Evolutionary conservation across 345 rosid species (phyloP), one percentile per base, ranked within the genome.

Genomic region (Ceriops zippeliana): DNA sequence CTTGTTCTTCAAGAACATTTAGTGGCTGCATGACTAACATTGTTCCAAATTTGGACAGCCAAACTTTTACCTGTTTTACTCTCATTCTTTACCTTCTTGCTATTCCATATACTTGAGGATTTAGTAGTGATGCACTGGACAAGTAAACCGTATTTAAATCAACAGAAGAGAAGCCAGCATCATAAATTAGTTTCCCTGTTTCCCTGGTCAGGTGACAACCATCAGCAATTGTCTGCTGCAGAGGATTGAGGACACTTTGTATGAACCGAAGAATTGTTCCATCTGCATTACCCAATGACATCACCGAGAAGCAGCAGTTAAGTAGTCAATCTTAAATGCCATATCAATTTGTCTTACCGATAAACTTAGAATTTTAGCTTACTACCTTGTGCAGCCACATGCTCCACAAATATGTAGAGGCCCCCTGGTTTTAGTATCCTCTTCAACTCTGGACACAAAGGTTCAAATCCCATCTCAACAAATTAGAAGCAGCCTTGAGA

Each of bases 401-500:
- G 97, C 78, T 93, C 98, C 52, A 93, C 84, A 65, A 93, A 90
- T 38, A 90, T 5, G 77, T 85, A 93, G 61, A 68, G 32, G 68
- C 93, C 97, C n/a, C 90, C 90, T 0, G 96, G 97, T 79, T 79
- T 93, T 42, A 93, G 78, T 76, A 89, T 85, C 79, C 97, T 81
- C 80, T 80, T 84, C 51, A 90, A 79, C 86, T 93, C 98, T 93
- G 70, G 28, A 77, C 26, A 59, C 17, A 63, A 58, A 61, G 34
- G 32, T 66, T 61, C 62, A 67, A 24, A 37, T 35, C 42, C 19
- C 26, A 16, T 21, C 15, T 52, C 32, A 61, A 22, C 13, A 5
- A 21, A 30, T 59, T 56, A 56, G 15, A 56, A 24, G 59, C 28
- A 56, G 59, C 59, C 49, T 56, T 5, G 28, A 56, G 59, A 21